Percentiles rank a stretch among this genome's conserved stretches.
Conservation (phyloP, 2,329 filamentous ascomycete species). For the Epicoccum nigrum region DNA sequence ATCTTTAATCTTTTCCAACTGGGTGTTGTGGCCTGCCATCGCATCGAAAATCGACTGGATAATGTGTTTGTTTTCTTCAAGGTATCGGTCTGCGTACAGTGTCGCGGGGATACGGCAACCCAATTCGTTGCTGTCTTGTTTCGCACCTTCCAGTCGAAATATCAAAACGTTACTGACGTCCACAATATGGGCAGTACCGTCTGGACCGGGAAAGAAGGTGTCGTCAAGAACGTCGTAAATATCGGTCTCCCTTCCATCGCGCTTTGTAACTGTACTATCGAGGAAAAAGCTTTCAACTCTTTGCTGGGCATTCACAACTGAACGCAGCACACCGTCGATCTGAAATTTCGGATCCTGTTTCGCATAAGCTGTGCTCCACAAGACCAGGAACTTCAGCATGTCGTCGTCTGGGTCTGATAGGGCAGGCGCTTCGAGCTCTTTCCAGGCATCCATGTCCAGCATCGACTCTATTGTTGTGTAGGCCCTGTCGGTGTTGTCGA, state of each 20-base stretch:
- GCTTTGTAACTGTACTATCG: constrained; percentile 32
- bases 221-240: constrained; percentile 62
- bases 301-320: constrained; percentile 46
- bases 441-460: constrained; percentile 50
- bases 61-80: constrained; percentile 57
- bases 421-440: constrained; percentile 17
- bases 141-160: constrained; percentile 45
- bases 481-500: constrained; percentile 62
- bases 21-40: constrained; percentile 40
- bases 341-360: constrained; percentile 50
- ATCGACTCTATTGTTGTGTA: constrained; percentile 64
- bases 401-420: constrained; percentile 44
- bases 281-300: constrained; percentile 37
- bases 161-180: constrained; percentile 61
- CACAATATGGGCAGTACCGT: constrained; percentile 37
- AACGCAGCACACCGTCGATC: constrained; percentile 53
- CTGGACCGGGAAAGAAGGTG: constrained; percentile 49
- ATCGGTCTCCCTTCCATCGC: constrained; percentile 42
- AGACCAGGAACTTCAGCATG: constrained; percentile 55
- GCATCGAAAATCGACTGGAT: constrained; percentile 56
- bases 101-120: constrained; percentile 59
- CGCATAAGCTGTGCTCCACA: constrained; percentile 56
- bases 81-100: constrained; percentile 66
- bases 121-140: constrained; percentile 47
- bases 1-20: constrained; percentile 40